Evolutionary conservation across 2,329 filamentous ascomycete genomes (phyloP), one percentile per base, ranked within the genome.

Genomic region (Sporothrix mexicana): DNA sequence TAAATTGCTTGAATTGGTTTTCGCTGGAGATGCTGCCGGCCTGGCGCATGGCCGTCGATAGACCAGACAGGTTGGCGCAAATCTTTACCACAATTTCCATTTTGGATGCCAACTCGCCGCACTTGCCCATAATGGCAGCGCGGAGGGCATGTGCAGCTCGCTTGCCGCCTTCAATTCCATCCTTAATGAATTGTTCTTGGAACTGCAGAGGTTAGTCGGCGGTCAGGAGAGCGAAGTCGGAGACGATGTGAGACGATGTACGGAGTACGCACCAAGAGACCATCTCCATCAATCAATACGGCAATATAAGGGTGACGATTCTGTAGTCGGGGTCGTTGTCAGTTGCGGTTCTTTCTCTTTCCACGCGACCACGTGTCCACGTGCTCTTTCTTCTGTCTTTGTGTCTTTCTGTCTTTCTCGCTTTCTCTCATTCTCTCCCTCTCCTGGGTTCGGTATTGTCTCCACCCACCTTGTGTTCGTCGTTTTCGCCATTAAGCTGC

Each of bases 251-350:
- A 41, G 2, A 49, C 4, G 30, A 36, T 36, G 30, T 36, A 36
- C 30, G 3, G 30, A 23, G 17, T 12, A 51, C 75, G 53, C 78
- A 91, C 89, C 79, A 90, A 81, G 73, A 90, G 83, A 61, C 88
- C 87, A 78, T 92, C 86, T 51, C 89, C 90, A 78, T 91, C 90
- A 76, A 92, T 86, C 76, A 91, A 78, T 53, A 90, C 84, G 75
- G 88, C 80, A 77, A 90, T 83, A 78, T 91, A 91, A 55, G 86
- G 84, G 79, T 90, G 90, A 68, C 81, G 83, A 73, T 83, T 85
- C 86, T 89, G 76, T 30, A 23, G 15, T 8, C 4, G 2, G 69
- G 73, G 30, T 36, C 30, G 7, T 36, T 36, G 30, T 36, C 30
- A 36, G 30, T 7, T 36, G 30, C 7, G 30, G 30, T 36, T 36